Evolutionary conservation across 352 stramenopile genomes (phyloP).

Genomic region (Globisporangium iwayamae): DNA sequence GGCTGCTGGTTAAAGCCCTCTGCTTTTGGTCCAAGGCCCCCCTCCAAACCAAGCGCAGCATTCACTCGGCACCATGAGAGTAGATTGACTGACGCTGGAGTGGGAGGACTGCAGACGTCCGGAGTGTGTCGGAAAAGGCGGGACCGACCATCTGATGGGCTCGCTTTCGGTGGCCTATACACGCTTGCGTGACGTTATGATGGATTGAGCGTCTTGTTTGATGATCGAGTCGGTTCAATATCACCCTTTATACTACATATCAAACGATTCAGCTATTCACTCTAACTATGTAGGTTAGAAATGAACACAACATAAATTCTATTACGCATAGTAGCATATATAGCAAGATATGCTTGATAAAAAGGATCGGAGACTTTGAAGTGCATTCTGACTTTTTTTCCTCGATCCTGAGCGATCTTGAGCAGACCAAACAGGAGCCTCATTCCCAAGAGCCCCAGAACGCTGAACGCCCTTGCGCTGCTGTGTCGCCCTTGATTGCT

Average conservation of each 20-base stretch:
- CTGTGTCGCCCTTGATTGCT: not conserved
- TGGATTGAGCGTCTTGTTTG: not conserved
- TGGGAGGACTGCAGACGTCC: not conserved
- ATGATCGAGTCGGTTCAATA: not conserved
- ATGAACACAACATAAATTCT: no score
- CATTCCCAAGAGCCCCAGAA: not conserved
- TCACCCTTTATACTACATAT: not conserved
- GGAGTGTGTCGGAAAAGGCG: slow-evolving; percentile 7
- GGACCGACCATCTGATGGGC: slow-evolving; percentile 9
- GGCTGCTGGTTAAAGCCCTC: not conserved
- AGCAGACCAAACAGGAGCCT: not conserved
- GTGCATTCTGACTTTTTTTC: not conserved
- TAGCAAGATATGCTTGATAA: not conserved
- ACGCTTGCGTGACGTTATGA: no score
- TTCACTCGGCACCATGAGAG: no score
- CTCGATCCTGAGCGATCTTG: not conserved
- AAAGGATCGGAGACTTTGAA: not conserved
- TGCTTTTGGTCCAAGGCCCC: no score
- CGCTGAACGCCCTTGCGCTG: not conserved
- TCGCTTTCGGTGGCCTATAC: slow-evolving; percentile 7
- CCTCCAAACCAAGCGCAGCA: no score
- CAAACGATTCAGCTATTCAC: no score
- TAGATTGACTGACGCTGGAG: not conserved
- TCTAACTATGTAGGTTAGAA: no score
- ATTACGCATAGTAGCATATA: not conserved